phyloP scores from a whole-genome alignment of 495 filamentous ascomycete species.

The Penicillium mononematosum region DNA sequence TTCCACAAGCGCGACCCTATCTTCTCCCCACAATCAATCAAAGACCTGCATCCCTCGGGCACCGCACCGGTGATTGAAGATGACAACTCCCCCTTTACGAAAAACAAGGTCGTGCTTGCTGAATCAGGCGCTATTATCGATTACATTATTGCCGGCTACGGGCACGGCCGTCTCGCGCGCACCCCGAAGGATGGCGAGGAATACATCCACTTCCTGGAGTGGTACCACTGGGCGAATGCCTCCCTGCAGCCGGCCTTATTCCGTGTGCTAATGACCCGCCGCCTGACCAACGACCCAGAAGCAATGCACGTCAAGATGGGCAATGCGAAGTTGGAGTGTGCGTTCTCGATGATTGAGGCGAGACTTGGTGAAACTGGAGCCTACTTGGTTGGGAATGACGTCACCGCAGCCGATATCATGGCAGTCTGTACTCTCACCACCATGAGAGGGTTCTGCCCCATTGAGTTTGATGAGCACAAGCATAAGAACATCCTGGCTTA shows the following conservation, averaged over 20 bases:
- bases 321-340: constrained; percentile 19
- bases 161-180: constrained; percentile 43
- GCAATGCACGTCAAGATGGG: constrained; percentile 1
- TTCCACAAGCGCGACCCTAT: constrained; percentile 51
- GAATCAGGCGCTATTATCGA: constrained; percentile 56
- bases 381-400: constrained; percentile 58
- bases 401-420: constrained; percentile 65
- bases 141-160: constrained; percentile 55
- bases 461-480: constrained; percentile 33
- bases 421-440: constrained; percentile 53
- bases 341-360: constrained; percentile 42
- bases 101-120: constrained; percentile 35
- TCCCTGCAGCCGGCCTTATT: constrained; percentile 47
- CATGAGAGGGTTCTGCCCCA: constrained; percentile 48
- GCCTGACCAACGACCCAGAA: constrained; percentile 14
- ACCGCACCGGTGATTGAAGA: constrained; percentile 58
- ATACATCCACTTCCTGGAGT: constrained; percentile 59
- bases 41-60: constrained; percentile 50
- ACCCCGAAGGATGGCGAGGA: constrained; percentile 37
- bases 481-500: constrained; percentile 29
- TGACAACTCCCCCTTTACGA: constrained; percentile 35
- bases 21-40: constrained; percentile 52
- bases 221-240: constrained; percentile 61
- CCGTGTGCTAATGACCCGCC: constrained; percentile 22
- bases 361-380: constrained; percentile 40